phyloP scores from a whole-genome alignment of 1,284 basidiomycete genomes.

The Austroboletus sp. region DNA sequence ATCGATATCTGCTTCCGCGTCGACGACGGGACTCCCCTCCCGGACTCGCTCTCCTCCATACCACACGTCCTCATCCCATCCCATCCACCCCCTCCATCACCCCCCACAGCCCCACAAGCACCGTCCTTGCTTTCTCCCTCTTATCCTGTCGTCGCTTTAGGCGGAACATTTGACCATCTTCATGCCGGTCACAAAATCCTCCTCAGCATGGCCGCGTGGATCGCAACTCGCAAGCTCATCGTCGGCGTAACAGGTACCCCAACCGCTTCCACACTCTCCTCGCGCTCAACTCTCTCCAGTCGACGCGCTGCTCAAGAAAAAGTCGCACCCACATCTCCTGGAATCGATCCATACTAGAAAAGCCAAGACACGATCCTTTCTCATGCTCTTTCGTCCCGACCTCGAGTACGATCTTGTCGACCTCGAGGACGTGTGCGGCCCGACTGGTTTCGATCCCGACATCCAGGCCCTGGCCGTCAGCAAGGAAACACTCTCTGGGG shows the following conservation, averaged over 20 bases:
- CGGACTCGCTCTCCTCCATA: conserved; percentile 19
- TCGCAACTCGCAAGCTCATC: conserved; percentile 73
- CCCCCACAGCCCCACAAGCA: background rate
- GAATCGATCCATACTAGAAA: conserved; percentile 59
- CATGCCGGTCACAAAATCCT: conserved; percentile 97
- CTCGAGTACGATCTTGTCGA: conserved; percentile 62
- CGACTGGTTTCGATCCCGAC: conserved; percentile 77
- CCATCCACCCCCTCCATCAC: conserved; percentile 1
- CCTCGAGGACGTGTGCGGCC: conserved; percentile 80
- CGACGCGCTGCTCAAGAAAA: conserved; percentile 69
- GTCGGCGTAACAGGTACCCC: conserved; percentile 77
- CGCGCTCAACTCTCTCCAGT: conserved; percentile 38
- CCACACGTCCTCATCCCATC: conserved; percentile 34
- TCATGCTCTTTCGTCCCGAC: conserved; percentile 59
- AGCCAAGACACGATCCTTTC: conserved; percentile 53
- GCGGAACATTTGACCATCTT: conserved; percentile 90
- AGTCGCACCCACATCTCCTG: conserved; percentile 65
- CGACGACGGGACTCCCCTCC: conserved; percentile 38
- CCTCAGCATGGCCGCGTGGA: conserved; percentile 83
- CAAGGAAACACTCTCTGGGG: conserved; percentile 76
- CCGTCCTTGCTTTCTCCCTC: conserved; percentile 15
- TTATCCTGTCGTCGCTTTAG: conserved; percentile 55
- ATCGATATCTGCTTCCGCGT: conserved; percentile 48
- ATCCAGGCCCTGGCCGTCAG: conserved; percentile 85
- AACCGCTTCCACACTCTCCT: conserved; percentile 10